Evolutionary conservation across 75 land plant species (phyloP), one percentile per base, ranked within the genome.

Genomic region (Pinus taeda): DNA sequence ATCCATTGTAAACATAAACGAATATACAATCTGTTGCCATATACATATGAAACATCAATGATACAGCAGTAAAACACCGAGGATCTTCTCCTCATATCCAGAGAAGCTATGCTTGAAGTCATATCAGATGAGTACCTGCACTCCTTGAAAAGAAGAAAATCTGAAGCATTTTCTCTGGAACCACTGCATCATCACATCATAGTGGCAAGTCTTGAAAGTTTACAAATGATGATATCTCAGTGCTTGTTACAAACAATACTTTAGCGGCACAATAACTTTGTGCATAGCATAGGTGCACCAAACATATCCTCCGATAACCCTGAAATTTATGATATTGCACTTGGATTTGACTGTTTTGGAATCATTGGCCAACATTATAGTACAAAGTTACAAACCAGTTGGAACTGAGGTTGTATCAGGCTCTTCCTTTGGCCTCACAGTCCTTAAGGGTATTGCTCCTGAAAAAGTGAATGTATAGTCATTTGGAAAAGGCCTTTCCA

Each of bases 351-450:
- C 39, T n/a, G n/a, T 42, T 45, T 5, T 9, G 18, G 13, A 69
- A 69, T 12, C 12, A 21, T 45, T 69, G 53, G 12, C 49, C 72
- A 42, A 69, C 53, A 69, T 20, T n/a, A 39, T 42, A 12, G 55
- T 20, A 69, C 0, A n/a, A n/a, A n/a, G n/a, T n/a, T n/a, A n/a
- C n/a, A 69, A 69, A 17, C 72, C 72, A 69, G 72, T 69, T 69
- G 72, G 20, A 45, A 8, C 22, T 69, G 72, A 69, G 72, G 22
- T 8, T 9, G 55, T 67, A 18, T 18, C 55, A 42, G 36, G 72
- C 72, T 69, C 72, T 69, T 69, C 53, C 42, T 69, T 69, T 42
- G 72, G 72, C 72, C 22, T 69, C 49, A 69, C 7, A 9, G 71
- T 69, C 4, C 72, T 45, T 12, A 69, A 20, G 45, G 39, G 72